phyloP scores from a whole-genome alignment of 495 filamentous ascomycete genomes.

The Halenospora varia region DNA sequence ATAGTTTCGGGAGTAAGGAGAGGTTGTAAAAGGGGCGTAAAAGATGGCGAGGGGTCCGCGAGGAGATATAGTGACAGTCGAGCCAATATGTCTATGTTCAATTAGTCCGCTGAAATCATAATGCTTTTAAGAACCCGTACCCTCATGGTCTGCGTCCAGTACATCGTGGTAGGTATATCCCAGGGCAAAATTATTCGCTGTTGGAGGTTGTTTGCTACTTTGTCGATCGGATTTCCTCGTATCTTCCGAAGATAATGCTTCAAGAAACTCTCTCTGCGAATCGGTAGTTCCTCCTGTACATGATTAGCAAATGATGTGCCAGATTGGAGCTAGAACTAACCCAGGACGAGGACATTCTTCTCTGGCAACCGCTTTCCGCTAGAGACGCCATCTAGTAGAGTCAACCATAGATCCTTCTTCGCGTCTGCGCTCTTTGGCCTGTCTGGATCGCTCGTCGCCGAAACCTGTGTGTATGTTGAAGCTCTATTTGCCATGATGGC shows the following conservation, averaged over 20 bases:
- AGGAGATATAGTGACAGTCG: slow-evolving; percentile 90
- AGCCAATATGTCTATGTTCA: slow-evolving; percentile 70
- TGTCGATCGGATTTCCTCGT: slow-evolving; percentile 53
- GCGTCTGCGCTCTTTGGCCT: slow-evolving; percentile 59
- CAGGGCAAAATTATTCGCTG: slow-evolving; percentile 89
- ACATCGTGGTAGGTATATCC: slow-evolving; percentile 97
- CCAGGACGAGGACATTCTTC: slow-evolving; percentile 85
- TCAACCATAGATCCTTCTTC: slow-evolving; percentile 91
- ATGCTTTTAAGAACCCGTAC: slow-evolving; percentile 35
- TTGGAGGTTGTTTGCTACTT: slow-evolving; percentile 63
- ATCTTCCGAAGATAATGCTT: slow-evolving; percentile 66
- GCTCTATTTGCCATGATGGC: slow-evolving; percentile 48
- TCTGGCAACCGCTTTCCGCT: slow-evolving; percentile 88
- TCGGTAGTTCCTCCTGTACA: slow-evolving; percentile 77
- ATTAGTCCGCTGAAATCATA: slow-evolving; percentile 15
- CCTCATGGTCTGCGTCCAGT: slow-evolving; percentile 91
- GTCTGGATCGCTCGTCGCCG: slow-evolving; percentile 39
- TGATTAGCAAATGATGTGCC: slow-evolving; percentile 23
- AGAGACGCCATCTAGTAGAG: slow-evolving; percentile 85
- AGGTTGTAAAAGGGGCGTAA: slow-evolving; percentile 77
- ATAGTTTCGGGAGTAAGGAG: slow-evolving; percentile 83
- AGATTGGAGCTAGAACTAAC: slow-evolving; percentile 39
- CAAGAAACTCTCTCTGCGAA: slow-evolving; percentile 85
- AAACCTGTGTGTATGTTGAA: slow-evolving; percentile 44
- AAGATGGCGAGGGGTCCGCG: slow-evolving; percentile 73